Evolutionary conservation across 495 filamentous ascomycete genomes (phyloP), one percentile per base, ranked within the genome.

Genomic region (Aspergillus ellipticus): DNA sequence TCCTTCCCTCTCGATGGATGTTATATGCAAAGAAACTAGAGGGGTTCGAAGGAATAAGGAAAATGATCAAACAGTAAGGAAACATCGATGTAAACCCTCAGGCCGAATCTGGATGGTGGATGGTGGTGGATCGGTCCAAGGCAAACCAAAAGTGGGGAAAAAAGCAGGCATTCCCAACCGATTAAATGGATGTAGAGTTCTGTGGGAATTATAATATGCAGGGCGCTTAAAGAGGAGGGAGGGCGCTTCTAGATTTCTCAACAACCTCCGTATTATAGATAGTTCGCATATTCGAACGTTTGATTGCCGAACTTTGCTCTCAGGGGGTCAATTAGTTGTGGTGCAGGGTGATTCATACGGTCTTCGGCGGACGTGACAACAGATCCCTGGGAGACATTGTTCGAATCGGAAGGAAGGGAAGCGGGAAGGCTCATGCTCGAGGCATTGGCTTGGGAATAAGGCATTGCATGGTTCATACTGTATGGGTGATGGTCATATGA

Each of bases 371-470:
- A 46, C 33, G 52, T 57, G 39, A 57, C 51, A 21, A 61, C 57
- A 15, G 57, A 31, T 29, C 54, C 58, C 31, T 59, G 61, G 10
- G 61, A 61, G 21, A 57, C 51, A 7, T 59, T 45, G 10, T 53
- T 65, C 7, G 66, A 51, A 13, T 71, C 69, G n/a, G 71, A 62
- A 2, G 68, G 60, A 9, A 66, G 70, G 4, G 73, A 65, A 0
- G 70, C 59, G 3, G 73, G 70, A 7, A 76, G 70, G 39, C 63
- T 74, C 55, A 76, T 58, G 48, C 60, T 71, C n/a, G 74, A 71
- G 17, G 69, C 50, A n/a, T 69, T 74, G 50, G 69, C 58, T 41
- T 73, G 70, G 20, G 61, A 67, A 43, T 65, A 76, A 0, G 69
- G 66, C 9, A 70, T 58, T 4, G 56, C 57, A n/a, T 66, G 63